Percentiles rank a stretch among this genome's conserved stretches.
phyloP scores from a whole-genome alignment of 1,139 yeast genomes.

The Suhomyces choctaworum region DNA sequence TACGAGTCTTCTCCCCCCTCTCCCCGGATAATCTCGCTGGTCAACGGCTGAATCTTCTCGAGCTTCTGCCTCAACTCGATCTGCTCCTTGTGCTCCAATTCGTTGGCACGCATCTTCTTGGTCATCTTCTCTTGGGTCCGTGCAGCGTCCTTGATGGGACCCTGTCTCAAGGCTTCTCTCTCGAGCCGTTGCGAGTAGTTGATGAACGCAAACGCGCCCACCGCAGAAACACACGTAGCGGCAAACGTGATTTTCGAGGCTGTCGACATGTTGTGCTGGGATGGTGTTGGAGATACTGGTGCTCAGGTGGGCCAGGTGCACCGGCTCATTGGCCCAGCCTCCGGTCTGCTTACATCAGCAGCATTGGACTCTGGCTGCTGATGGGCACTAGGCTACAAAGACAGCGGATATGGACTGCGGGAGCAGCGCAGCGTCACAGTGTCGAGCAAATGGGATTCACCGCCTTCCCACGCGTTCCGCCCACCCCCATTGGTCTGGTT shows the following conservation, averaged over 20 bases:
- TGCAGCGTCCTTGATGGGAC: conserved; percentile 77
- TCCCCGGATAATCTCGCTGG: conserved; percentile 38
- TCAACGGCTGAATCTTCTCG: conserved; percentile 66
- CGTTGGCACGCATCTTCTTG: conserved; percentile 53
- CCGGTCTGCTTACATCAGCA: too few species aligned
- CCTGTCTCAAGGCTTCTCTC: conserved; percentile 69
- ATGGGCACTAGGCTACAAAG: too few species aligned
- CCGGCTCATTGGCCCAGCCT: too few species aligned
- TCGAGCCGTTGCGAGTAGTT: conserved; percentile 68
- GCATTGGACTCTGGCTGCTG: too few species aligned
- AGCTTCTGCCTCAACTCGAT: conserved; percentile 62
- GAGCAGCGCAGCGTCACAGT: too few species aligned
- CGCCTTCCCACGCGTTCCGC: too few species aligned
- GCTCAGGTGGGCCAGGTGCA: too few species aligned
- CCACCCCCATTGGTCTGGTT: too few species aligned
- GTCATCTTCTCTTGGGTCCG: conserved; percentile 50
- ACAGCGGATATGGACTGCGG: too few species aligned
- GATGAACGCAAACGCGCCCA: conserved; percentile 61
- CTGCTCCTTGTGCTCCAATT: conserved; percentile 75
- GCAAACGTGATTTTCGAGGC: conserved; percentile 72
- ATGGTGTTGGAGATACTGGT: too few species aligned
- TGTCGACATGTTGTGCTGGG: too few species aligned
- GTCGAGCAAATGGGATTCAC: too few species aligned
- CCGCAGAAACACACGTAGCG: conserved; percentile 55
- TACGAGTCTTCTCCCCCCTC: conserved; percentile 20